A percentile compares a stretch with the other conserved stretches of the same genome.
Conservation (phyloP, 2,329 filamentous ascomycete genomes). For the Calcarisporium arbuscula region DNA sequence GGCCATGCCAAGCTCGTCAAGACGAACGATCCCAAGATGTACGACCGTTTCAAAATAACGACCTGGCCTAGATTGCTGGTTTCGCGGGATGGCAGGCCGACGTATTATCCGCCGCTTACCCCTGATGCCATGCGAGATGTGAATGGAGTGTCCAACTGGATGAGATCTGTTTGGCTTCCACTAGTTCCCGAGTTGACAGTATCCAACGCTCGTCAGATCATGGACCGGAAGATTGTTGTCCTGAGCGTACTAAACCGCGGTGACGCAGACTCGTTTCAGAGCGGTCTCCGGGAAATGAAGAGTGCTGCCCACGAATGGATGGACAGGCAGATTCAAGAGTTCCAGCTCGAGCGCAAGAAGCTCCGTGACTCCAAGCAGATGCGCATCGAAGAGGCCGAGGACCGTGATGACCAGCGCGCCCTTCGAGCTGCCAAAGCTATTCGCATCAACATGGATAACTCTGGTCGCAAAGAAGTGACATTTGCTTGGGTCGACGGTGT, state of each 20-base stretch:
- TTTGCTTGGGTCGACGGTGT: constrained; percentile 97
- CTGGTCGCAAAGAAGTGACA: constrained; percentile 78
- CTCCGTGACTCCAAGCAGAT: constrained; percentile 91
- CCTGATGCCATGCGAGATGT: constrained; percentile 91
- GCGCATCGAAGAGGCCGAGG: constrained; percentile 91
- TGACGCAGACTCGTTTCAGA: constrained; percentile 69
- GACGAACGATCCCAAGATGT: constrained; percentile 71
- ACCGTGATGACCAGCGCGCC: constrained; percentile 83
- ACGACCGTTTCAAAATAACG: constrained; percentile 84
- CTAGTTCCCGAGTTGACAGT: constrained; percentile 92
- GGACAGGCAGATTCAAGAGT: constrained; percentile 87
- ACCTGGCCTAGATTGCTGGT: constrained; percentile 95
- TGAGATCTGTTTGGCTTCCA: constrained; percentile 93
- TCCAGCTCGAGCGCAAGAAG: constrained; percentile 89
- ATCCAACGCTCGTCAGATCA: constrained; percentile 86
- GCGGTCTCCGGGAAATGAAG: constrained; percentile 84
- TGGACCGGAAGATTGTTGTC: constrained; percentile 92
- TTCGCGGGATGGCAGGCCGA: constrained; percentile 79
- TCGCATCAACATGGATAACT: constrained; percentile 82
- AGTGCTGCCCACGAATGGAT: constrained; percentile 96
- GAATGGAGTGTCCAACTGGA: constrained; percentile 74
- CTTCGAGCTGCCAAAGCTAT: constrained; percentile 84
- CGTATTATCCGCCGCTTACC: constrained; percentile 81
- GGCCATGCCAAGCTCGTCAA: constrained; percentile 91
- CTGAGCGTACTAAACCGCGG: constrained; percentile 80